phyloP scores from a whole-genome alignment of 2,329 filamentous ascomycete genomes.

The Beauveria rudraprayagi region DNA sequence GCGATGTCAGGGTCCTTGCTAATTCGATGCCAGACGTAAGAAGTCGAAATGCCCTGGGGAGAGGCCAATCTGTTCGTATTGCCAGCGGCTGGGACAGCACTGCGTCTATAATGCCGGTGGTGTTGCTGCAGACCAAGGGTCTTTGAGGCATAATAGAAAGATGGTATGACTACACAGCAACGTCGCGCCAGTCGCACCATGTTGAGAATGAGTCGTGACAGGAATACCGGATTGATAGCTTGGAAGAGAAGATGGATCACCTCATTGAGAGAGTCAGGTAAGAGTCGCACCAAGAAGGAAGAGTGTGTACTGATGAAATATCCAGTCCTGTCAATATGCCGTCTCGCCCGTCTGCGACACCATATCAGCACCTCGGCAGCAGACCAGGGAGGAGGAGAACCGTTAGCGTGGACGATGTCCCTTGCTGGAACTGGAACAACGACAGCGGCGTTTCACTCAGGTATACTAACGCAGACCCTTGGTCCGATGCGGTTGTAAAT shows the following conservation, averaged over 20 bases:
- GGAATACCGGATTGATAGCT: conserved; percentile 26
- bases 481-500: background rate
- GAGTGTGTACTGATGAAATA: background rate
- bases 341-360: background rate
- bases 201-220: conserved; percentile 16
- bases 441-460: background rate
- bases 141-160: conserved; percentile 13
- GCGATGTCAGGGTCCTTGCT: background rate
- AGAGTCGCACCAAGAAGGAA: background rate
- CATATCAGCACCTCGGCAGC: background rate
- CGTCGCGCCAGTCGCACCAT: background rate
- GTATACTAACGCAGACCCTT: background rate
- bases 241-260: conserved; percentile 20
- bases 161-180: conserved; percentile 11
- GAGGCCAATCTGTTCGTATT: conserved; percentile 40
- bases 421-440: conserved; percentile 8
- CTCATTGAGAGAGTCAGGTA: conserved; percentile 17
- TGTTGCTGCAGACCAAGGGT: background rate
- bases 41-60: conserved; percentile 44
- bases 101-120: conserved; percentile 31
- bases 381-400: background rate
- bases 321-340: background rate
- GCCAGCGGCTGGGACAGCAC: conserved; percentile 37
- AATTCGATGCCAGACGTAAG: conserved; percentile 31
- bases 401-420: conserved; percentile 6